phyloP scores from a whole-genome alignment of 1,284 basidiomycete species.

The Cutaneotrichosporon cutaneum region DNA sequence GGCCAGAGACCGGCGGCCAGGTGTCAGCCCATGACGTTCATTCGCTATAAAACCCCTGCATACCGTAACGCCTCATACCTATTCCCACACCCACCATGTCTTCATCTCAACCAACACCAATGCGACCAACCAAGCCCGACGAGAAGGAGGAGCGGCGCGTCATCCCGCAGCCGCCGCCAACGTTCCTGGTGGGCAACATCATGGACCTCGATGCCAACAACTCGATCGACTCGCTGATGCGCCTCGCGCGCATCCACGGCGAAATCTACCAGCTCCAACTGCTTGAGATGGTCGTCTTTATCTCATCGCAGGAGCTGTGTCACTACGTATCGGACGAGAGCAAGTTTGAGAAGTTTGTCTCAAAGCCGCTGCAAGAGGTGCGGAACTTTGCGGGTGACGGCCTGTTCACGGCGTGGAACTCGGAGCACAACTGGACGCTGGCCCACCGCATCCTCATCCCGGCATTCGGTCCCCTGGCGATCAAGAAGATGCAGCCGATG shows the following conservation, averaged over 20 bases:
- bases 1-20: too few relatives aligned
- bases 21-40: neutral
- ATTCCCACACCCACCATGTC: neutral
- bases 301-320: conserved; percentile 54
- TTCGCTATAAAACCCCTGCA: neutral
- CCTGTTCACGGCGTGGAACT: conserved; percentile 49
- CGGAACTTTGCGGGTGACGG: conserved; percentile 57
- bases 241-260: conserved; percentile 41
- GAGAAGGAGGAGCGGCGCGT: neutral
- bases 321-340: conserved; percentile 58
- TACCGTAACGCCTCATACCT: neutral
- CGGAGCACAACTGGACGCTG: conserved; percentile 57
- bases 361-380: conserved; percentile 51
- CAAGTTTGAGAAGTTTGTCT: conserved; percentile 56
- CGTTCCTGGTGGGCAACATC: conserved; percentile 52
- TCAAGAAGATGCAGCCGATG: conserved; percentile 56
- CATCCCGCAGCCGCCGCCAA: conserved; percentile 21
- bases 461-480: conserved; percentile 57
- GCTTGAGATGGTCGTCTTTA: conserved; percentile 32
- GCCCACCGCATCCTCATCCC: conserved; percentile 60
- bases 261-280: conserved; percentile 21
- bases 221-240: conserved; percentile 44
- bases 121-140: neutral
- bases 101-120: neutral
- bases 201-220: conserved; percentile 25